Evolutionary conservation across 805 yeast species (phyloP), one percentile per base, ranked within the genome.

Genomic region (Scheffersomyces ergatensis): DNA sequence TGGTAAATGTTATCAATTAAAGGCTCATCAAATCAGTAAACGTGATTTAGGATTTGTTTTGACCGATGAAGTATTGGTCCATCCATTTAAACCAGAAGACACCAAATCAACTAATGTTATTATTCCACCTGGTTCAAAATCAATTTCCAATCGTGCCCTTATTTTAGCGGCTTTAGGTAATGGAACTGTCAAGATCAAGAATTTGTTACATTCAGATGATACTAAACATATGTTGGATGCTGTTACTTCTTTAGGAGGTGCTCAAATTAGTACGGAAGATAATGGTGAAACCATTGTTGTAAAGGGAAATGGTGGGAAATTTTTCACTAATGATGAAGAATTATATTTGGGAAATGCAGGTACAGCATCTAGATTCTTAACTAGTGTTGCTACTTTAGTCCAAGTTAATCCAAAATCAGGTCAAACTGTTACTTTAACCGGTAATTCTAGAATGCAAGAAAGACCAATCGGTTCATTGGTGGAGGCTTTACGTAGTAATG

Each of bases 341-440:
- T 70, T 93, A 42, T 93, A 89, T 64, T 74, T 93, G 47, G 99
- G 99, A 43, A 93, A 93, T 58, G 98, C 99, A 1, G 99, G 99
- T 50, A 93, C 99, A 33, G 98, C 99, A 3, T 87, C 97, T 5
- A 78, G 99, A 55, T 93, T 93, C 62, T 76, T 93, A 57, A 87
- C 97, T 2, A 80, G 97, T 2, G 92, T 93, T 21, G 96, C 96
- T 15, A 77, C 96, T n/a, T 70, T 90, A 45, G 95, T 86, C 4
- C 71, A 77, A 16, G 37, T 54, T 21, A 69, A 81, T 21, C 36
- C 55, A 25, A 38, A 47, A n/a, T 40, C 58, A n/a, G 55, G 74
- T 14, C 67, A 74, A 25, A 56, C 70, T 44, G 80, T 89, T 21
- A 67, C 80, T 5, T 73, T 93, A 47, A 93, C 98, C 1, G 99